These are phyloP conservation scores for Tagetes erecta DNA, from an alignment of 129 eudicot genomes.

Conservation along the genomic window DNA sequence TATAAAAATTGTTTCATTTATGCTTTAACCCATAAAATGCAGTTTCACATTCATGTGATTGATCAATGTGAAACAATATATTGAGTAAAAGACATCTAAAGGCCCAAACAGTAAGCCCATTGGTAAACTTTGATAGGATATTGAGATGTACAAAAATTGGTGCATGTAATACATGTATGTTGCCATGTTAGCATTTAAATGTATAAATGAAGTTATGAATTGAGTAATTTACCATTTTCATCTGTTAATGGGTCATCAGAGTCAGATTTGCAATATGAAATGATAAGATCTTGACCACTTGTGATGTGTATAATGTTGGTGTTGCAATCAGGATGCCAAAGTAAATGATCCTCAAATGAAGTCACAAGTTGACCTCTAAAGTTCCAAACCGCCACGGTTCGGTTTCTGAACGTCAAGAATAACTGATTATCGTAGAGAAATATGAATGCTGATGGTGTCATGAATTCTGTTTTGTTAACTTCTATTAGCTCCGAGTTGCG, in stretches of 20 bases:
- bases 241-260: constrained; percentile 60
- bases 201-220: neutral
- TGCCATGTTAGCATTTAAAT: constrained; percentile 1
- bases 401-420: constrained; percentile 76
- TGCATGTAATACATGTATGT: constrained; percentile 7
- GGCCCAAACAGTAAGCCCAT: neutral
- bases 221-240: constrained; percentile 49
- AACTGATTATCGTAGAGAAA: constrained; percentile 83
- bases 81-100: neutral
- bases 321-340: constrained; percentile 96
- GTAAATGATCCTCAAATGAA: constrained; percentile 82
- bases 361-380: constrained; percentile 91
- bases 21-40: neutral
- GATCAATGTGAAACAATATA: neutral
- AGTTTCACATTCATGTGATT: neutral
- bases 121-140: constrained; percentile 6
- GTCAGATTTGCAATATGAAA: constrained; percentile 86
- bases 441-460: constrained; percentile 90
- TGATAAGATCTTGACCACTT: constrained; percentile 87
- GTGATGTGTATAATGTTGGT: constrained; percentile 88
- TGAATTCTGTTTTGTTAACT: constrained; percentile 76
- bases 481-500: constrained; percentile 67
- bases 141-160: neutral
- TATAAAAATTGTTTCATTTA: neutral
- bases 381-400: constrained; percentile 90